These are phyloP conservation scores for Citrus medica DNA, from an alignment of 345 rosid genomes.

Conservation along the genomic window DNA sequence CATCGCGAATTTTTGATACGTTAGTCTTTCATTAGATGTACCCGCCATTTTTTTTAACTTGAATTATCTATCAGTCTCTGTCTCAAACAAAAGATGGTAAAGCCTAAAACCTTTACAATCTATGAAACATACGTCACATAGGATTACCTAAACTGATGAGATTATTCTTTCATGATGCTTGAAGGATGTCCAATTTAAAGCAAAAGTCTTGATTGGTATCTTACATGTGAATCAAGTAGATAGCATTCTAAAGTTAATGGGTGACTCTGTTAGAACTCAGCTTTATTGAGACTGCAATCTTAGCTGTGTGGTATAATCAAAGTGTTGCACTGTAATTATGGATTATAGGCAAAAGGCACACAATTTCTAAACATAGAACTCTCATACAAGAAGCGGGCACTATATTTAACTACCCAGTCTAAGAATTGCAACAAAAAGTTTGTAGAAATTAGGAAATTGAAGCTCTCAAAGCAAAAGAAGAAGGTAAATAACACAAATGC, in stretches of 20 bases:
- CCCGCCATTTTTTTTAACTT: neutral
- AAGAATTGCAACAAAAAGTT: neutral
- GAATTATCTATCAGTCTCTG: neutral
- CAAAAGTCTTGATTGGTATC: neutral
- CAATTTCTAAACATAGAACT: neutral
- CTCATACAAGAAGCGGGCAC: neutral
- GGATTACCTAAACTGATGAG: neutral
- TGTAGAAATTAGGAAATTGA: neutral
- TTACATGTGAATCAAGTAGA: neutral
- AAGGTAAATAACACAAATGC: constrained; percentile 10
- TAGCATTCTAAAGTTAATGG: neutral
- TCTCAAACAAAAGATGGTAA: neutral
- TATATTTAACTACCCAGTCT: neutral
- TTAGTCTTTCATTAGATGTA: neutral
- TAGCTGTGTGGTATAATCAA: neutral
- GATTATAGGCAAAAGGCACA: neutral
- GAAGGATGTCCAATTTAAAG: neutral
- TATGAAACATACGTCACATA: neutral
- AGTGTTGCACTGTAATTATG: neutral
- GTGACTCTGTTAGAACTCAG: neutral
- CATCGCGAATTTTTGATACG: neutral
- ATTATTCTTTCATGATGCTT: neutral
- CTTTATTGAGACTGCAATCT: neutral
- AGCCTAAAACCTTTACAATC: neutral
- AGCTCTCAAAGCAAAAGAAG: neutral